A percentile compares a stretch with the other conserved stretches of the same genome.
Evolutionary conservation across 345 rosid genomes (phyloP).

Genomic region (Syzygium oleosum): DNA sequence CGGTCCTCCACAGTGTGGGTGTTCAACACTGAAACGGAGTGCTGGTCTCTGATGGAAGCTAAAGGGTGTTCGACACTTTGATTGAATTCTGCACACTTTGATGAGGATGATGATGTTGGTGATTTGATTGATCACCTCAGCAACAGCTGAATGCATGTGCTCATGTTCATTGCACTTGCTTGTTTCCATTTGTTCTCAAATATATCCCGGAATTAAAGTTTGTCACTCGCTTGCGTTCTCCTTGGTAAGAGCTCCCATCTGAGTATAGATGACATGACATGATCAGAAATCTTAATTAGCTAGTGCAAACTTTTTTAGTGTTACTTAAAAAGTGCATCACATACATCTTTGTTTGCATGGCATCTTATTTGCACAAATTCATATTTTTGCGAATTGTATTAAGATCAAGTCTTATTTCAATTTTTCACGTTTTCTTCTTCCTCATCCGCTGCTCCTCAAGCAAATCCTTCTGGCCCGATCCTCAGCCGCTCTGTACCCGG

Average conservation of each 20-base stretch:
- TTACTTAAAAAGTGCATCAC: neutral
- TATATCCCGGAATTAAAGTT: neutral
- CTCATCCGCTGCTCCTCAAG: neutral
- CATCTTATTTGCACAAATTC: neutral
- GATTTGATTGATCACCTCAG: neutral
- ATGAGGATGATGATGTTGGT: neutral
- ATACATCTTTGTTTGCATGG: neutral
- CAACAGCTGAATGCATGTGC: neutral
- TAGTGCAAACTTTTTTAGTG: neutral
- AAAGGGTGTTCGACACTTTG: slow-evolving; percentile 43
- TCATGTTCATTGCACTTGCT: neutral
- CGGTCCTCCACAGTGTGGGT: slow-evolving; percentile 59
- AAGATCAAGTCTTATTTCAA: neutral
- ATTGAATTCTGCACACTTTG: neutral
- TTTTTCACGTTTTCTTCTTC: neutral
- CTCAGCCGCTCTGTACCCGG: neutral
- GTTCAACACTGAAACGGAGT: slow-evolving; percentile 77
- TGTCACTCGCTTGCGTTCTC: neutral
- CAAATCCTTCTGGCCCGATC: neutral
- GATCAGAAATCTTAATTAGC: neutral
- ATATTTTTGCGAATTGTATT: neutral
- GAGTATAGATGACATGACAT: neutral
- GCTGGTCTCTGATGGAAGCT: slow-evolving; percentile 86
- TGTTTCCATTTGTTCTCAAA: neutral
- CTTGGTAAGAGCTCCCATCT: neutral